Conservation (phyloP, 768 basidiomycete species). For the Asterophora lycoperdoides region DNA sequence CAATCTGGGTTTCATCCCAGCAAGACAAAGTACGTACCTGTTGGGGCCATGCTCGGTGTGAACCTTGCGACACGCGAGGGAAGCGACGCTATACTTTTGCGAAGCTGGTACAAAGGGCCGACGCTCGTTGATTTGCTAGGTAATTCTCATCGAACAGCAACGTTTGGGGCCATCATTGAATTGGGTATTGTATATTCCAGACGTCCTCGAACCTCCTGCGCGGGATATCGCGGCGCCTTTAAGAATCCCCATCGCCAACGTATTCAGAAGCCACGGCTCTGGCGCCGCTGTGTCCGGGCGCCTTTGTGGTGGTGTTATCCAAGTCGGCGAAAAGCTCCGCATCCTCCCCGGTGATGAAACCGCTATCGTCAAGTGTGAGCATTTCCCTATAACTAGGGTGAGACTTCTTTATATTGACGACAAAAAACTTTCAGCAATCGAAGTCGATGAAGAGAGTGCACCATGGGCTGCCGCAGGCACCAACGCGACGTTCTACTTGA, state of each 20-base stretch:
- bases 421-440: constrained; percentile 59
- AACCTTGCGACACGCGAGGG: constrained; percentile 61
- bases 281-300: constrained; percentile 79
- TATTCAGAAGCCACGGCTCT: constrained; percentile 85
- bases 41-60: constrained; percentile 85
- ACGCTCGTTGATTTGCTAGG: constrained; percentile 83
- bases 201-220: constrained; percentile 74
- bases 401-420: neutral
- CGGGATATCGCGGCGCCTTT: constrained; percentile 75
- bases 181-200: constrained; percentile 31
- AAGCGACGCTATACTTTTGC: constrained; percentile 43
- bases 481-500: constrained; percentile 83
- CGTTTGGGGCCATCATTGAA: neutral
- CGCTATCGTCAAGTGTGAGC: constrained; percentile 66
- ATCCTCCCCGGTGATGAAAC: constrained; percentile 92
- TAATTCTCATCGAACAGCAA: constrained; percentile 23
- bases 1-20: constrained; percentile 83
- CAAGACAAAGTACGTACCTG: constrained; percentile 83
- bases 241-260: constrained; percentile 89
- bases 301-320: constrained; percentile 82
- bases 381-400: neutral
- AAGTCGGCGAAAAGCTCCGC: constrained; percentile 85
- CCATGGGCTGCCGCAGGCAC: constrained; percentile 90
- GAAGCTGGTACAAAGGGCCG: constrained; percentile 80
- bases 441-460: constrained; percentile 70